A percentile compares a stretch with the other conserved stretches of the same genome.
Conservation (phyloP, 1,284 basidiomycete species). For the Sporisorium reilianum region DNA sequence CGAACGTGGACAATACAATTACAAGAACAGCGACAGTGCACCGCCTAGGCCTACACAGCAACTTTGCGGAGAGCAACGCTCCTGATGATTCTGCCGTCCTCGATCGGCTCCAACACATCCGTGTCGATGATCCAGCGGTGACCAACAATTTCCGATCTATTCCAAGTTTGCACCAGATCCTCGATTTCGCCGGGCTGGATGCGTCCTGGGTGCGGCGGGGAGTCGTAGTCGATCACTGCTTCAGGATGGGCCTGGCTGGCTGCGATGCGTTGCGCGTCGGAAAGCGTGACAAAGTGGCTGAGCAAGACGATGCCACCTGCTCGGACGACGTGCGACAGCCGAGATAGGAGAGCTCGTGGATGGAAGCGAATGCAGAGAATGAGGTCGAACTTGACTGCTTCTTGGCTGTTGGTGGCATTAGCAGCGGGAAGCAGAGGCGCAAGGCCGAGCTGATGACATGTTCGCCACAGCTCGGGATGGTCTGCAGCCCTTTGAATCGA, state of each 20-base stretch:
- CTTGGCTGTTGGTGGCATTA: not conserved
- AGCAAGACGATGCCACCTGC: slow-evolving; percentile 31
- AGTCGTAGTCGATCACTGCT: slow-evolving; percentile 29
- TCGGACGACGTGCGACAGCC: slow-evolving; percentile 18
- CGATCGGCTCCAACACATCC: slow-evolving; percentile 34
- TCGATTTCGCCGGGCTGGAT: slow-evolving; percentile 39
- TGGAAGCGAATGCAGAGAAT: slow-evolving; percentile 43
- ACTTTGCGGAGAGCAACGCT: slow-evolving; percentile 31
- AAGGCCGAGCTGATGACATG: slow-evolving; percentile 14
- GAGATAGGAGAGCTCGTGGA: slow-evolving; percentile 28
- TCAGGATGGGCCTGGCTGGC: slow-evolving; percentile 5
- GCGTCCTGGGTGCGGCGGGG: slow-evolving; percentile 34
- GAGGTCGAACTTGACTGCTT: slow-evolving; percentile 22
- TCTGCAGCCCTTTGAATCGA: slow-evolving; percentile 3
- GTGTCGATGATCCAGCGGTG: slow-evolving; percentile 24
- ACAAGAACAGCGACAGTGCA: not conserved
- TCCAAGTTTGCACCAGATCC: slow-evolving; percentile 24
- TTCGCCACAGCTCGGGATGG: slow-evolving; percentile 4
- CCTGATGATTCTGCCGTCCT: slow-evolving; percentile 37
- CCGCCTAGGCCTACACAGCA: not conserved
- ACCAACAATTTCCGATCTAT: not conserved
- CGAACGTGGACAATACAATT: not conserved
- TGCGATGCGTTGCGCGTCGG: slow-evolving; percentile 12
- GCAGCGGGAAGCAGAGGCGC: slow-evolving; percentile 6
- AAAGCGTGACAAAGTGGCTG: slow-evolving; percentile 41